These are phyloP conservation scores for Kazachstania sp. DNA, from an alignment of 1,139 yeast genomes.

Conservation along the genomic window DNA sequence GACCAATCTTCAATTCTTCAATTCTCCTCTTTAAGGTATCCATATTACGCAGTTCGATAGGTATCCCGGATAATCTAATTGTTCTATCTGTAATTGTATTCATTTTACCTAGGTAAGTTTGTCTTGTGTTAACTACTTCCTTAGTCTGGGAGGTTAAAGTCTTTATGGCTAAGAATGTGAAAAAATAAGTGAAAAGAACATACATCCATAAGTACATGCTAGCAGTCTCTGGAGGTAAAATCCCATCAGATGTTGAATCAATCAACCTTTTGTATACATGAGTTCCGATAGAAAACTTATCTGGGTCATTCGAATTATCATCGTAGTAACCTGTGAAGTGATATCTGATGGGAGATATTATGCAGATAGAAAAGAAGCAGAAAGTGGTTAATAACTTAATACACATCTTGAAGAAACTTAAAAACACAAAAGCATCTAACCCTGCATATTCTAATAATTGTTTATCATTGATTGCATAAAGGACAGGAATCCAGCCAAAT, in stretches of 20 bases:
- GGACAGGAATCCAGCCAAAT: constrained; percentile 71
- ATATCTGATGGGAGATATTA: constrained; percentile 63
- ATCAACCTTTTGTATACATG: constrained; percentile 8
- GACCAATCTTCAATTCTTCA: constrained; percentile 70
- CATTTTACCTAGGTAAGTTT: constrained; percentile 75
- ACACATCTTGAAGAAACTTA: constrained; percentile 69
- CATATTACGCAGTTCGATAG: constrained; percentile 67
- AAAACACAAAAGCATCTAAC: constrained; percentile 79
- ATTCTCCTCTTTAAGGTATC: constrained; percentile 62
- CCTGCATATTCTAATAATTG: constrained; percentile 87
- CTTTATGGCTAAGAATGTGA: constrained; percentile 60
- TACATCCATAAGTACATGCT: constrained; percentile 56
- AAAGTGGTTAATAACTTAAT: constrained; percentile 48
- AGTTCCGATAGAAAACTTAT: constrained; percentile 1
- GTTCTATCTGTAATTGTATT: constrained; percentile 91
- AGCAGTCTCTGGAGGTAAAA: constrained; percentile 21
- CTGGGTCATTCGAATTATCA: constrained; percentile 33
- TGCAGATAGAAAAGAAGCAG: constrained; percentile 46
- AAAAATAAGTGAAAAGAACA: constrained; percentile 76
- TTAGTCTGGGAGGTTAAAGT: constrained; percentile 61
- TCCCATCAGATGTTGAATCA: constrained; percentile 6
- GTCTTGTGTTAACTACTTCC: constrained; percentile 67
- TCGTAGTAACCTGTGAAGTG: constrained; percentile 55
- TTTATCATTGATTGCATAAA: constrained; percentile 58
- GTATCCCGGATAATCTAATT: constrained; percentile 83